Evolutionary conservation across 768 basidiomycete species (phyloP), one percentile per base, ranked within the genome.

Genomic region (Sutorius australiensis): DNA sequence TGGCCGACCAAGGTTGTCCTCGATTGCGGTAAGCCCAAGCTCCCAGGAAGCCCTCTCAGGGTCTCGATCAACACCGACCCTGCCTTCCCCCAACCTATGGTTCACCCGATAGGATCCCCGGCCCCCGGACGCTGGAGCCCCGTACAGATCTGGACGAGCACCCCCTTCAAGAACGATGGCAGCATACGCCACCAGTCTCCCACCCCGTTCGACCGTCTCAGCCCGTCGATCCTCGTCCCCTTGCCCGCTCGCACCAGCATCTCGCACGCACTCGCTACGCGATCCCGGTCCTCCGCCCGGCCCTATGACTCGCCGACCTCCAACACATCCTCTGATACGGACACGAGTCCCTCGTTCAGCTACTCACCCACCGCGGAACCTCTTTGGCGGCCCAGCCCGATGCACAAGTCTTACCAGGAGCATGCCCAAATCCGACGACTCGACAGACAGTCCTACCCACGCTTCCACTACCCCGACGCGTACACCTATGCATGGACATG

Each of bases 71-170:
- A 53, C 10, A 38, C 13, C 4, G 53, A 47, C 16, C 12, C 38
- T 3, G 38, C 41, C 1, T 48, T 59, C 38, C 13, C 49, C 24
- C 53, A 37, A 19, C 17, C 53, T 17, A 51, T 56, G 43, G 21
- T 56, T 24, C 27, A 16, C 0, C 45, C 48, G 21, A 55, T 58
- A 2, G 55, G 24, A n/a, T 56, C 63, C 6, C 51, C 57, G 3
- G 45, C 51, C 1, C 60, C 55, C 17, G 46, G 38, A 24, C 52
- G 27, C 19, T 64, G 63, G 63, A 45, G 34, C 39, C 45, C 63
- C 9, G 9, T 42, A 2, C 46, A 58, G 21, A 53, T 67, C 8
- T 67, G 65, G 65, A 61, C 61, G 33, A 67, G 65, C 46, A 65
- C 65, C 0, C 65, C 65, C 3, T 51, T 7, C 39, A 62, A 57